A percentile compares a stretch with the other conserved stretches of the same genome.
Conservation (phyloP, 139 green algal species). For the Ettlia oleoabundans region DNA sequence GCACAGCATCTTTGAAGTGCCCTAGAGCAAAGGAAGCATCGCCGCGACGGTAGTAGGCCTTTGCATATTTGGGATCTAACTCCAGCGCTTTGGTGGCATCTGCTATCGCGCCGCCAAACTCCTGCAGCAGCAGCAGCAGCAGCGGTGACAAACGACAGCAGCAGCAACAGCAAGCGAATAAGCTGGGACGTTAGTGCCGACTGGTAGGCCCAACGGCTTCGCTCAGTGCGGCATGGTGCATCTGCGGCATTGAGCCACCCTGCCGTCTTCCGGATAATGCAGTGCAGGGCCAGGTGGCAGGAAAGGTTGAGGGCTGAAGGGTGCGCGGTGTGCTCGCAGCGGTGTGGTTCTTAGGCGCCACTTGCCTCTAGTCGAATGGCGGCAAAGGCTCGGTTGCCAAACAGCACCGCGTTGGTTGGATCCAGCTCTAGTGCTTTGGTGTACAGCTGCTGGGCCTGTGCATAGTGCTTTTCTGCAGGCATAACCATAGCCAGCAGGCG, state of each 20-base stretch:
- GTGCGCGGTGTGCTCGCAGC: no score
- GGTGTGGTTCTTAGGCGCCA: background rate
- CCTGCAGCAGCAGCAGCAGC: background rate
- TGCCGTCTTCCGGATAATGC: no score
- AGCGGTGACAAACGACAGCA: background rate
- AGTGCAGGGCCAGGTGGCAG: no score
- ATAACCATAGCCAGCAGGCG: no score
- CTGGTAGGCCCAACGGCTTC: no score
- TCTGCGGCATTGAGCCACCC: no score
- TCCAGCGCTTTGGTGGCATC: constrained; percentile 90
- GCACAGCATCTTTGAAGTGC: constrained; percentile 90
- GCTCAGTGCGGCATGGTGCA: no score
- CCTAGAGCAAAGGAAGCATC: constrained; percentile 88
- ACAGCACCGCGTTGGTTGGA: constrained; percentile 80
- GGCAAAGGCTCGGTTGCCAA: constrained; percentile 88
- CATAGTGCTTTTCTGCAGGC: constrained; percentile 87
- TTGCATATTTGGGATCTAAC: constrained; percentile 83
- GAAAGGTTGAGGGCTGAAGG: no score
- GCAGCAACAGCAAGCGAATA: no score
- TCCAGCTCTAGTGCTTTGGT: constrained; percentile 82
- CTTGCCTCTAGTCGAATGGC: constrained; percentile 87
- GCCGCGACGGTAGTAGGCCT: constrained; percentile 95
- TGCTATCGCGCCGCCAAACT: constrained; percentile 89
- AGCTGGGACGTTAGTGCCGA: no score
- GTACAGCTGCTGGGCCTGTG: constrained; percentile 83